phyloP scores from a whole-genome alignment of 345 rosid species.

The Capsella bursapastoris region DNA sequence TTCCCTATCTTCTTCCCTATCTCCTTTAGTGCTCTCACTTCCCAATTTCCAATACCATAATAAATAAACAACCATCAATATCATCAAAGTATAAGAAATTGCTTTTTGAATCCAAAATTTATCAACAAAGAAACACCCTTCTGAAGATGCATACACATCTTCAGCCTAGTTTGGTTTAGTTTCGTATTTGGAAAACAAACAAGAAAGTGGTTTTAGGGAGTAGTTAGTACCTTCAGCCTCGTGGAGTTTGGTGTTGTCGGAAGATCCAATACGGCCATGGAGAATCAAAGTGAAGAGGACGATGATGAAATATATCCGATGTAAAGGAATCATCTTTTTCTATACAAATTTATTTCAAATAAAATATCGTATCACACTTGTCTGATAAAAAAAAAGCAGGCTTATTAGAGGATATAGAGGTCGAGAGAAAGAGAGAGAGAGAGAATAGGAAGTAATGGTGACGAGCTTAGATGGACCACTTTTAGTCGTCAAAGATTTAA shows the following conservation, averaged over 20 bases:
- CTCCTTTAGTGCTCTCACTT: conserved; percentile 70
- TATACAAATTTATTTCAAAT: not conserved
- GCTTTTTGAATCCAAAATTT: not conserved
- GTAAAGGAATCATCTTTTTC: conserved; percentile 19
- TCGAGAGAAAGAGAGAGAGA: conserved; percentile 35
- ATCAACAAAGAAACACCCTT: not conserved
- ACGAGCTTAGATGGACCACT: conserved; percentile 34
- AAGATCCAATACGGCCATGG: conserved; percentile 24
- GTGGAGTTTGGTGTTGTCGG: conserved; percentile 38
- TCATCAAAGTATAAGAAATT: conserved; percentile 13
- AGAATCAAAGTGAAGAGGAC: conserved; percentile 30
- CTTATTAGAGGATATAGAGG: conserved; percentile 25
- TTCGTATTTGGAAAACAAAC: not conserved
- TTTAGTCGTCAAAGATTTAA: conserved; percentile 28
- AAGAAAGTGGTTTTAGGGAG: not conserved
- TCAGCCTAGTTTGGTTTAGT: not conserved
- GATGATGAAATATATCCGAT: conserved; percentile 30
- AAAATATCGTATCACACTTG: conserved; percentile 33
- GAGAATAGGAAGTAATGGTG: conserved; percentile 26
- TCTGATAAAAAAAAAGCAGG: conserved; percentile 15
- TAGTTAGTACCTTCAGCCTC: conserved; percentile 37
- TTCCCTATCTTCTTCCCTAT: conserved; percentile 71
- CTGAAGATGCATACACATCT: not conserved
- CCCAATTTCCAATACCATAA: conserved; percentile 11
- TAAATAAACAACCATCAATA: not conserved